Evolutionary conservation across 192 early-diverging fungal species (phyloP).

Genomic region (Phycomyces blakesleeanus): DNA sequence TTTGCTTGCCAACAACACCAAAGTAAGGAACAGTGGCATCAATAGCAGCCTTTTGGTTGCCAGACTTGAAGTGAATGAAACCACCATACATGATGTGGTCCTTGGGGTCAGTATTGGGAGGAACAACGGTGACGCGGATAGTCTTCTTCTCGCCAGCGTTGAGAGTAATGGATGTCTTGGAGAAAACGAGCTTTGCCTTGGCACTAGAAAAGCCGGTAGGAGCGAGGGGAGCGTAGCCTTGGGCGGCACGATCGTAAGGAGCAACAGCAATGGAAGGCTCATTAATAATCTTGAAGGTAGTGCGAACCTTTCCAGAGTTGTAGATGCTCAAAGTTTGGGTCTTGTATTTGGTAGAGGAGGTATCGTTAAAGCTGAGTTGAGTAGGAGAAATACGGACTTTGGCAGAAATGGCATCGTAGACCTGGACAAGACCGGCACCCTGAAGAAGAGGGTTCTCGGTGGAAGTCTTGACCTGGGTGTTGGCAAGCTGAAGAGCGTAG

Average conservation of each 20-base stretch:
- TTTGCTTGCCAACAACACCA: slow-evolving; percentile 43
- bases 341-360: slow-evolving; percentile 23
- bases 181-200: slow-evolving; percentile 19
- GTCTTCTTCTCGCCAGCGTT: slow-evolving; percentile 17
- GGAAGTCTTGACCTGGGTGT: background rate
- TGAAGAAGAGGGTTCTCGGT: slow-evolving; percentile 36
- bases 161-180: slow-evolving; percentile 21
- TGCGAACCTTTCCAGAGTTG: slow-evolving; percentile 36
- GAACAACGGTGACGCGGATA: slow-evolving; percentile 21
- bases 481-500: slow-evolving; percentile 18
- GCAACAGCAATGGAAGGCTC: slow-evolving; percentile 35
- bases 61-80: slow-evolving; percentile 36
- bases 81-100: slow-evolving; percentile 47
- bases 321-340: slow-evolving; percentile 39
- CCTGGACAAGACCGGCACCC: slow-evolving; percentile 57
- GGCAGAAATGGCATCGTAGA: slow-evolving; percentile 41
- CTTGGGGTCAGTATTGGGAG: slow-evolving; percentile 28
- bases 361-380: slow-evolving; percentile 50
- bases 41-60: background rate
- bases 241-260: slow-evolving; percentile 33
- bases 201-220: slow-evolving; percentile 11
- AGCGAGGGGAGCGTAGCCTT: slow-evolving; percentile 18
- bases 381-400: slow-evolving; percentile 38
- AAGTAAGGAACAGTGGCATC: slow-evolving; percentile 45
- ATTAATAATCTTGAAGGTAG: slow-evolving; percentile 39